Base-by-base conservation (phyloP, 2,329 filamentous ascomycete genomes). In the Boeremia exigua region DNA sequence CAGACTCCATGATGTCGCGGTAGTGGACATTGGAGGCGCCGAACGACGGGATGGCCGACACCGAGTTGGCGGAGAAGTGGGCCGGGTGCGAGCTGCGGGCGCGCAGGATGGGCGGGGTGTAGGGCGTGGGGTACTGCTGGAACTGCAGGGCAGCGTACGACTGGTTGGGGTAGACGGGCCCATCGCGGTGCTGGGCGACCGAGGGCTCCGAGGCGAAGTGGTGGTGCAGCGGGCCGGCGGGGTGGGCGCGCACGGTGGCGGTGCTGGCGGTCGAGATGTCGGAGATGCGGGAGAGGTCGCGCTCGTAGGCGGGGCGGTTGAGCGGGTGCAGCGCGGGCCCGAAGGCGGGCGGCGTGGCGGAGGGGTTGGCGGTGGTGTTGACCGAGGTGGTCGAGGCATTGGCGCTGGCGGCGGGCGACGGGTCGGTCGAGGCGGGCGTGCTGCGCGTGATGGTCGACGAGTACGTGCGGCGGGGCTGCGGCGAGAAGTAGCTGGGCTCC, bases 61-160 rank as follows among this genome's bases (percentile, higher is more conserved):
- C 73, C 36, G 71, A 75, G 39, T 71, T 69, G 32, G 69, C 68
- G 0, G 71, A 64, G 48, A 76, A 76, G 61, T 78, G 76, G 15
- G 74, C 69, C 17, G 78, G 74, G 52, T 80, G 75, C 4, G 77
- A 76, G 55, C 73, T 78, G 40, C 75, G 70, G 27, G 78, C 76
- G 57, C 78, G 75, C 6, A 71, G 61, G 11, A 77, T 67, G 45
- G 74, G 70, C 2, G 77, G 76, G 25, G 71, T 63, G 39, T 76
- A 61, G 7, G 66, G 55, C 14, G 68, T 66, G n/a, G 72, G 67
- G 42, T 79, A 76, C 53, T 81, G 78, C 66, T 81, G 80, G 46
- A 70, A 71, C 45, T 81, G 80, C 29, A 82, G 71, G 2, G 79
- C 80, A 42, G 80, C 75, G 66, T 80, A 80, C 15, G 80, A 77